These are phyloP conservation scores for Phoma sp. DNA, from an alignment of 2,329 filamentous ascomycete genomes.

Conservation along the genomic window DNA sequence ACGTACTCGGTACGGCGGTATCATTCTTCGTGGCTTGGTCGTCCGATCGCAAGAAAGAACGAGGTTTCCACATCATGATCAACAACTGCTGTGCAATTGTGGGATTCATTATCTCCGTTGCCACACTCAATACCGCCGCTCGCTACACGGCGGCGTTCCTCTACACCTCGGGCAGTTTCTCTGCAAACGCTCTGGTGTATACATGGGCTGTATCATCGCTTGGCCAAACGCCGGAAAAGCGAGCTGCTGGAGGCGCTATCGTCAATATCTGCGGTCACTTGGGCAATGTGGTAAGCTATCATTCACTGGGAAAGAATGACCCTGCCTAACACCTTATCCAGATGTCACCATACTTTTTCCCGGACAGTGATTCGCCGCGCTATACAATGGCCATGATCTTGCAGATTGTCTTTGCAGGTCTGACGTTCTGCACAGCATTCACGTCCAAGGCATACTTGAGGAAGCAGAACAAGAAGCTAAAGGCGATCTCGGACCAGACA, in stretches of 20 bases:
- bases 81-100: slow-evolving; percentile 15
- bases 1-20: slow-evolving; percentile 18
- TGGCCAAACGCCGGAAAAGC: slow-evolving; percentile 49
- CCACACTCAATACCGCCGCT: slow-evolving; percentile 19
- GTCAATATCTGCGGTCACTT: slow-evolving; percentile 49
- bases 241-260: slow-evolving; percentile 45
- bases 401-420: slow-evolving; percentile 20
- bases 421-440: slow-evolving; percentile 18
- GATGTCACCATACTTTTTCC: slow-evolving; percentile 51
- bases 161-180: slow-evolving; percentile 43
- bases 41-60: slow-evolving; percentile 18
- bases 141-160: slow-evolving; percentile 40
- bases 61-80: slow-evolving; percentile 20
- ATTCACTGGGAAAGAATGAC: no score
- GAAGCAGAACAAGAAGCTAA: slow-evolving; percentile 21
- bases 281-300: slow-evolving; percentile 40
- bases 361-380: slow-evolving; percentile 17
- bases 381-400: slow-evolving; percentile 26
- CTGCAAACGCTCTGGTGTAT: slow-evolving; percentile 46
- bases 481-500: slow-evolving; percentile 8
- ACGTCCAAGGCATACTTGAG: slow-evolving; percentile 15
- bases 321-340: not conserved
- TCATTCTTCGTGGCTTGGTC: slow-evolving; percentile 19
- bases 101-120: slow-evolving; percentile 25
- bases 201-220: slow-evolving; percentile 47